Percentiles rank a stretch among this genome's conserved stretches.
Evolutionary conservation across 805 yeast species (phyloP).

Genomic region (Ogataea salicorniae): DNA sequence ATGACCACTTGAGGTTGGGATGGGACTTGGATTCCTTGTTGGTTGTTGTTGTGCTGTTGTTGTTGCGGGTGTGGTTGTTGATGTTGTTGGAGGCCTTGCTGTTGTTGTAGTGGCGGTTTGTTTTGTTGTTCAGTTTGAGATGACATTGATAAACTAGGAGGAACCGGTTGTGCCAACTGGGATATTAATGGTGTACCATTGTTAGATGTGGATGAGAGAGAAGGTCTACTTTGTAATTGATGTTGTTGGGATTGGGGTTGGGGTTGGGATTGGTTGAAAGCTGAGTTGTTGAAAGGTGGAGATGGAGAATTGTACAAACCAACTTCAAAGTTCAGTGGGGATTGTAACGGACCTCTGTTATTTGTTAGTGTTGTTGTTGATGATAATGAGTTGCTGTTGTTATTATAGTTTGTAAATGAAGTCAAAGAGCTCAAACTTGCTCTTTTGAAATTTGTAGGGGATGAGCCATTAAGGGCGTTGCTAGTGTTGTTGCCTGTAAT

Average conservation of each 20-base stretch:
- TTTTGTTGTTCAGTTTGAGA: not conserved
- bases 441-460: not conserved
- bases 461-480: not conserved
- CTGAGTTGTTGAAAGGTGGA: constrained; percentile 1
- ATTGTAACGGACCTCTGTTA: constrained; percentile 1
- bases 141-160: not conserved
- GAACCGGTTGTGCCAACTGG: not conserved
- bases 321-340: constrained; percentile 6
- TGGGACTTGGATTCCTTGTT: constrained; percentile 9
- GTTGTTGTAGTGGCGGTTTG: constrained; percentile 8
- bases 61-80: constrained; percentile 4
- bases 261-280: too few relatives aligned
- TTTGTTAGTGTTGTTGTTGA: constrained; percentile 4
- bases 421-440: constrained; percentile 2
- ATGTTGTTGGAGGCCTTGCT: not conserved
- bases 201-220: not conserved
- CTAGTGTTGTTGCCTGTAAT: not conserved
- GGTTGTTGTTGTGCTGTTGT: constrained; percentile 6
- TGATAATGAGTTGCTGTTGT: constrained; percentile 6
- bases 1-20: constrained; percentile 11
- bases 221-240: not conserved
- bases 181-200: not conserved
- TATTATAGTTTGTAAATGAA: not conserved
- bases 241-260: too few relatives aligned
- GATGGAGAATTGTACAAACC: constrained; percentile 3